phyloP scores from a whole-genome alignment of 768 basidiomycete genomes.

The Leucosporidium yakuticum region DNA sequence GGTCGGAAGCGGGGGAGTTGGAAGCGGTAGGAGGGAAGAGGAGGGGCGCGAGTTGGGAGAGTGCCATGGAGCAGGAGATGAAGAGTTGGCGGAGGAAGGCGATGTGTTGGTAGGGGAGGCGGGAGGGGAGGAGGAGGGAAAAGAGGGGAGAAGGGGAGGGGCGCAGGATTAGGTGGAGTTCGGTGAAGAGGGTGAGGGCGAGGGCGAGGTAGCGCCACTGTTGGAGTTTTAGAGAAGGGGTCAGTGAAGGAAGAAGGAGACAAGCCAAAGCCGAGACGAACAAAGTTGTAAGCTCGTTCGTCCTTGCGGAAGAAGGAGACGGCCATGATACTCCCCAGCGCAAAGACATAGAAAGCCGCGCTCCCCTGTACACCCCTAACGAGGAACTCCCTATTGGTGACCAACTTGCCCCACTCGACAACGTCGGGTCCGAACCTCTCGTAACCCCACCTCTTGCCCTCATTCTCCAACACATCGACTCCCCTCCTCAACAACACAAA shows the following conservation, averaged over 20 bases:
- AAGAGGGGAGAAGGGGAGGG: conserved; percentile 21
- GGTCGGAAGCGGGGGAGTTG: not conserved
- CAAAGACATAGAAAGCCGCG: conserved; percentile 61
- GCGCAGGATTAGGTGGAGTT: conserved; percentile 28
- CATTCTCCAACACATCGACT: conserved; percentile 72
- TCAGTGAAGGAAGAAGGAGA: conserved; percentile 17
- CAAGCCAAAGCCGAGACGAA: conserved; percentile 31
- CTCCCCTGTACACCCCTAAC: conserved; percentile 59
- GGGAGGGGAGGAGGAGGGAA: conserved; percentile 53
- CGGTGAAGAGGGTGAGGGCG: conserved; percentile 20
- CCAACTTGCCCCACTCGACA: conserved; percentile 60
- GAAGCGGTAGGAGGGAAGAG: conserved; percentile 49
- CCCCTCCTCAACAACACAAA: conserved; percentile 69
- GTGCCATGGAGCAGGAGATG: conserved; percentile 64
- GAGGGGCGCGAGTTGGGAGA: conserved; percentile 64
- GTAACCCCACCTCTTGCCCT: conserved; percentile 73
- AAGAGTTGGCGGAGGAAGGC: conserved; percentile 70
- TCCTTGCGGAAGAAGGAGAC: conserved; percentile 59
- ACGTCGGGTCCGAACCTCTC: conserved; percentile 81
- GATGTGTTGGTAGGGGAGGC: conserved; percentile 70
- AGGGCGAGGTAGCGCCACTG: conserved; percentile 80
- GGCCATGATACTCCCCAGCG: conserved; percentile 56
- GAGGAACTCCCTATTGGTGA: conserved; percentile 65
- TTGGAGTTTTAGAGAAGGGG: not conserved
- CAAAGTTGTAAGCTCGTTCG: conserved; percentile 63